Conservation (phyloP, 75 land plant species). For the Pseudotsuga menziesii region DNA sequence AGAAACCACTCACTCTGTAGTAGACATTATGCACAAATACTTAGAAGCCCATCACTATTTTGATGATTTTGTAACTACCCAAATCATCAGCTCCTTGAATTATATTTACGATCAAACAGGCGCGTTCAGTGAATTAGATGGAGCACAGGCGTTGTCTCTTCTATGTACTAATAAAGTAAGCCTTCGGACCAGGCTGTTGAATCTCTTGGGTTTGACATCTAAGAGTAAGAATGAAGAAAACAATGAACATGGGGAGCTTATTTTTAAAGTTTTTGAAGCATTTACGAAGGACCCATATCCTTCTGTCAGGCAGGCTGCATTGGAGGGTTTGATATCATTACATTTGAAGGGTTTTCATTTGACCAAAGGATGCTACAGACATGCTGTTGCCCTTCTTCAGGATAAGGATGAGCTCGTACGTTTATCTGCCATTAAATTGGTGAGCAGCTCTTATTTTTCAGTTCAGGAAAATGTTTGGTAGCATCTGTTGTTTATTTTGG, state of each 20-base stretch:
- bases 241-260: background rate
- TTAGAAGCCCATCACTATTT: background rate
- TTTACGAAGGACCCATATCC: slow-evolving; percentile 69
- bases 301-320: slow-evolving; percentile 39
- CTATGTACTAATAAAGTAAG: slow-evolving; percentile 3
- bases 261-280: slow-evolving; percentile 16
- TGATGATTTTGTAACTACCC: slow-evolving; percentile 11
- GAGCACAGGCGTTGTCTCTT: background rate
- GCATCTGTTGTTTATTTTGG: background rate
- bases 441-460: slow-evolving; percentile 23
- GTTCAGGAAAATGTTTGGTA: background rate
- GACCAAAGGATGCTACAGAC: slow-evolving; percentile 39
- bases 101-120: background rate
- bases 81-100: slow-evolving; percentile 8
- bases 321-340: slow-evolving; percentile 40
- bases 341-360: slow-evolving; percentile 16
- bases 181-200: background rate
- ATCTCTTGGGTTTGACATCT: background rate
- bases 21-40: slow-evolving; percentile 1
- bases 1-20: background rate
- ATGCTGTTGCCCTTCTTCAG: slow-evolving; percentile 40
- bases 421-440: slow-evolving; percentile 47
- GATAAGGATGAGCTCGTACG: slow-evolving; percentile 58
- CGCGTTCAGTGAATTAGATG: background rate
- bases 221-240: background rate